Conservation (phyloP, 2,329 filamentous ascomycete genomes). For the Dactylellina drechsleri region DNA sequence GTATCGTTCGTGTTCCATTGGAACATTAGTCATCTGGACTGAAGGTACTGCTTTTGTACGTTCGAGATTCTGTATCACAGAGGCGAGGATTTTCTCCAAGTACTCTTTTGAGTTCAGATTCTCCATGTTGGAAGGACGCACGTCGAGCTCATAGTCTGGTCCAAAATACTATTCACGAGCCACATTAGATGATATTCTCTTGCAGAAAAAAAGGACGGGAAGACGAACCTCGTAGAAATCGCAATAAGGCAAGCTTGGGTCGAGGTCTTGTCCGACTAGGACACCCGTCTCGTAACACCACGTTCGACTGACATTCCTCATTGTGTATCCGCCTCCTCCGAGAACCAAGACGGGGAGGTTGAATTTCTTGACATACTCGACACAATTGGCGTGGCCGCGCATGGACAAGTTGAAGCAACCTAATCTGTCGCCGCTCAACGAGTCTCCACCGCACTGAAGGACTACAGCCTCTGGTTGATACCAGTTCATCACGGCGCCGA, state of each 20-base stretch:
- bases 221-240: slow-evolving; percentile 73
- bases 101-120: slow-evolving; percentile 76
- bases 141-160: slow-evolving; percentile 75
- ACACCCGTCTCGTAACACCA: slow-evolving; percentile 94
- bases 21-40: slow-evolving; percentile 72
- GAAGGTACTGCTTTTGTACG: slow-evolving; percentile 72
- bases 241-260: slow-evolving; percentile 73
- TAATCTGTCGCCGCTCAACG: slow-evolving; percentile 88
- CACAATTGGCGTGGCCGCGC: slow-evolving; percentile 89
- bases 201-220: too few species aligned
- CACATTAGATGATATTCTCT: too few species aligned
- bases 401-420: slow-evolving; percentile 98
- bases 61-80: slow-evolving; percentile 74
- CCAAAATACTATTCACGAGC: slow-evolving; percentile 69
- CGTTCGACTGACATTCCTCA: slow-evolving; percentile 91
- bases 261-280: slow-evolving; percentile 70
- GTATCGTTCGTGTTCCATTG: slow-evolving; percentile 67
- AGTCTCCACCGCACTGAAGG: slow-evolving; percentile 94
- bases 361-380: slow-evolving; percentile 85
- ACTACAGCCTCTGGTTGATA: slow-evolving; percentile 93
- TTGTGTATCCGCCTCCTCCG: slow-evolving; percentile 94
- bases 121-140: slow-evolving; percentile 77
- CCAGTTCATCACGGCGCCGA: slow-evolving; percentile 79
- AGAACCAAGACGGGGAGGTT: slow-evolving; percentile 86
- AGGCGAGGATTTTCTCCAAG: slow-evolving; percentile 73